These are phyloP conservation scores for Penicillium argentinense DNA, from an alignment of 495 filamentous ascomycete species.

Conservation along the genomic window DNA sequence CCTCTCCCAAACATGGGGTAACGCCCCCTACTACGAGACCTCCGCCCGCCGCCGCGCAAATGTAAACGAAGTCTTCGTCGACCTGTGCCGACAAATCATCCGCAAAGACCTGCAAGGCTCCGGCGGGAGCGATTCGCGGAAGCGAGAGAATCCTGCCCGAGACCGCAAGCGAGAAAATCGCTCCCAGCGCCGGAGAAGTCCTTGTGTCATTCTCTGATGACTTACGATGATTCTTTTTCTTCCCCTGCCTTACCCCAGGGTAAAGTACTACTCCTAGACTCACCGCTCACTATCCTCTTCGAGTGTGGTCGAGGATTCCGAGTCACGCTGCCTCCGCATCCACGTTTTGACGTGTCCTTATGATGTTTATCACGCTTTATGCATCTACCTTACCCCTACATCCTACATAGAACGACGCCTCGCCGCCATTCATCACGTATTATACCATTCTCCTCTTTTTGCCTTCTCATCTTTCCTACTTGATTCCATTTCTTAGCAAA, in stretches of 20 bases:
- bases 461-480: constrained; percentile 9
- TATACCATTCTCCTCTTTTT: constrained; percentile 18
- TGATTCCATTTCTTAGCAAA: background rate
- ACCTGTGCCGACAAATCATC: constrained; percentile 91
- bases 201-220: constrained; percentile 46
- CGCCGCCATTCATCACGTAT: constrained; percentile 20
- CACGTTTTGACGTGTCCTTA: constrained; percentile 24
- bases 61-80: constrained; percentile 92
- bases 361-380: constrained; percentile 24
- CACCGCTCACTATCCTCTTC: no score
- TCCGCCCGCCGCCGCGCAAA: constrained; percentile 82
- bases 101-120: constrained; percentile 60
- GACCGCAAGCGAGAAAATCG: constrained; percentile 34
- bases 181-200: constrained; percentile 31
- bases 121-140: constrained; percentile 41
- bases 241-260: no score
- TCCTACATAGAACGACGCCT: constrained; percentile 27
- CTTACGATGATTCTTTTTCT: background rate
- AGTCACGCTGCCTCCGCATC: constrained; percentile 19
- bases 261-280: no score
- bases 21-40: constrained; percentile 93
- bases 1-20: constrained; percentile 86
- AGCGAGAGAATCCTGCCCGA: constrained; percentile 36
- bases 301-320: constrained; percentile 2
- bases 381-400: constrained; percentile 15